Base-by-base conservation (phyloP, 306 rosid species). In the Myrica gale region DNA sequence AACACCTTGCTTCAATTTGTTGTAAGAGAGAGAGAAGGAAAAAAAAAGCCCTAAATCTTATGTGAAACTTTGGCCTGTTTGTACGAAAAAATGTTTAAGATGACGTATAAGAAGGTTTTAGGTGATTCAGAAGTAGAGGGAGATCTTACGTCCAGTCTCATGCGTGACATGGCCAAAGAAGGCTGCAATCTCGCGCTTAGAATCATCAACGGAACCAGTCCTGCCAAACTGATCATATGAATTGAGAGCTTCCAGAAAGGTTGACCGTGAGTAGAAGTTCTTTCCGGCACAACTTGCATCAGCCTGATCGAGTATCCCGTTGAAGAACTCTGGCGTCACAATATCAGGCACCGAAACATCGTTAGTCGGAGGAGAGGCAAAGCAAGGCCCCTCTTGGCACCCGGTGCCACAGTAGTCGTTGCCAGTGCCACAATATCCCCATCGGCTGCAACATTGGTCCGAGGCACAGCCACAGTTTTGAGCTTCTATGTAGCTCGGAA, bases 81-180 rank as follows among this genome's bases (percentile, higher is more conserved):
- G 32, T 26, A 26, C 2, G 32, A 26, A 26, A 2, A 26, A 0
- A 26, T 26, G 32, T 26, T 26, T 26, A 26, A 26, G 32, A 26
- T 26, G 1, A 26, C 32, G 32, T 26, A 26, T 26, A 26, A 26
- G 32, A 26, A 26, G 1, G 32, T 26, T 26, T 52, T 16, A 9
- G 21, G 21, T 20, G 26, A 21, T 15, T 50, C 4, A n/a, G 60
- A 66, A 2, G 20, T 0, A 1, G 20, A 60, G 6, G 13, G 11
- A 63, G n/a, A 46, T 70, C 93, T 76, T 74, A 90, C 98, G 91
- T 79, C 89, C 89, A 5, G 96, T 90, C 76, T 94, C 98, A 43
- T 91, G 97, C 21, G 97, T 91, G 72, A 91, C 96, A 17, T 90
- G 93, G n/a, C 81, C 95, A 69, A 90, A 93, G 82, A 91, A 91